These are phyloP conservation scores for Begonia loranthoides DNA, from an alignment of 306 rosid genomes.

Conservation along the genomic window DNA sequence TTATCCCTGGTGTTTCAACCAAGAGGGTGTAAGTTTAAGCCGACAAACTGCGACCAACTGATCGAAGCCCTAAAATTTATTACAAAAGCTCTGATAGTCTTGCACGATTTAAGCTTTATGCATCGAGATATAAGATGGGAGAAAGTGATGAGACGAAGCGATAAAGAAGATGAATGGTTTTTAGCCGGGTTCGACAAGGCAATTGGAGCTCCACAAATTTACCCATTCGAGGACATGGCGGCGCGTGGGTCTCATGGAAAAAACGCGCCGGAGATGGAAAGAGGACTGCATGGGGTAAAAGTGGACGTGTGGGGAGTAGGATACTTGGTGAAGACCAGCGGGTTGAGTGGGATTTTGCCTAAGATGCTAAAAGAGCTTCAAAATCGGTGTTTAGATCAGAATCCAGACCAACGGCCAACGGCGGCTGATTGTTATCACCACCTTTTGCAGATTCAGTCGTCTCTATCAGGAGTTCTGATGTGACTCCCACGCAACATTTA, in stretches of 20 bases:
- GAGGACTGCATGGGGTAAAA: slow-evolving; percentile 85
- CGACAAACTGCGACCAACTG: slow-evolving; percentile 33
- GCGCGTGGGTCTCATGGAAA: slow-evolving; percentile 21
- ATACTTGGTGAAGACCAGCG: slow-evolving; percentile 52
- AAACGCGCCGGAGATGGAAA: slow-evolving; percentile 82
- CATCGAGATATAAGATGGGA: slow-evolving; percentile 80
- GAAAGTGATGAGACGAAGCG: slow-evolving; percentile 43
- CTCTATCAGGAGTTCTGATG: slow-evolving; percentile 43
- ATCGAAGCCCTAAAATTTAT: slow-evolving; percentile 71
- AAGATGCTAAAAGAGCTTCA: slow-evolving; percentile 81
- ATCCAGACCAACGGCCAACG: slow-evolving; percentile 79
- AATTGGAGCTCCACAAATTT: slow-evolving; percentile 65
- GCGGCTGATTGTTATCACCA: slow-evolving; percentile 98
- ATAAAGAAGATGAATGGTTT: slow-evolving; percentile 60
- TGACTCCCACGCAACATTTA: slow-evolving; percentile 16
- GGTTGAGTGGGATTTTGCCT: slow-evolving; percentile 39
- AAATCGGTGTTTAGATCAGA: slow-evolving; percentile 71
- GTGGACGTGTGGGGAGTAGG: slow-evolving; percentile 97
- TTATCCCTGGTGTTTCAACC: slow-evolving; percentile 51
- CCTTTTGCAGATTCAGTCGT: slow-evolving; percentile 79
- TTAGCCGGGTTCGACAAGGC: slow-evolving; percentile 78
- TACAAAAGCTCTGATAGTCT: slow-evolving; percentile 69
- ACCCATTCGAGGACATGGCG: slow-evolving; percentile 22
- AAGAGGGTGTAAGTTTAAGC: slow-evolving; percentile 47
- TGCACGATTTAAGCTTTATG: slow-evolving; percentile 90